Conservation (phyloP, 2,329 filamentous ascomycete genomes). For the Aspergillus quadricinctus region DNA sequence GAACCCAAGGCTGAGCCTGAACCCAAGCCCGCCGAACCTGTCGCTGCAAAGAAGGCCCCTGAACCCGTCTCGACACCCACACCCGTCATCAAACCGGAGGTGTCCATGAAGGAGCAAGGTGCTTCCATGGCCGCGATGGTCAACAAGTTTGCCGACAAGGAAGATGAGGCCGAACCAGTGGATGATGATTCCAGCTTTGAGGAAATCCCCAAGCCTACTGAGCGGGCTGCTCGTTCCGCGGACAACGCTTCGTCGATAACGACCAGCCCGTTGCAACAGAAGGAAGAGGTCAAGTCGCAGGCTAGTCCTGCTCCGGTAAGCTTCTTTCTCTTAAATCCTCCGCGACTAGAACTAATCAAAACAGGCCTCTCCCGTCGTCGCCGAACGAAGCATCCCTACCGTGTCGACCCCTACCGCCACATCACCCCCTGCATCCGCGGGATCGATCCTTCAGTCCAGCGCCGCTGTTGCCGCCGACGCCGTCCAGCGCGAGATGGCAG, state of each 20-base stretch:
- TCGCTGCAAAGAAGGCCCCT: conserved; percentile 20
- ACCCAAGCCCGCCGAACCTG: conserved; percentile 41
- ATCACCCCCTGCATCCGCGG: conserved; percentile 27
- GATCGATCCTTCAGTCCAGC: conserved; percentile 20
- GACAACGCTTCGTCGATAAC: conserved; percentile 24
- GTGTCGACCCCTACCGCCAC: conserved; percentile 35
- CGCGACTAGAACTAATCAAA: conserved; percentile 2
- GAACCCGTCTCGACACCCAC: conserved; percentile 31
- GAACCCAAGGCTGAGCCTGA: conserved; percentile 49
- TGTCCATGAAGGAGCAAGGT: conserved; percentile 78
- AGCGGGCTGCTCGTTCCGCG: conserved; percentile 48
- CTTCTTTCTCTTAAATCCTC: background rate
- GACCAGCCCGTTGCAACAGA: conserved; percentile 26
- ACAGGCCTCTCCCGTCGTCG: conserved; percentile 11
- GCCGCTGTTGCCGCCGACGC: conserved; percentile 42
- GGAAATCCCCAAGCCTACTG: conserved; percentile 71
- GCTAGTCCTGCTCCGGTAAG: conserved; percentile 22
- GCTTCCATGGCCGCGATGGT: conserved; percentile 80
- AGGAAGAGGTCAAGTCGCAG: conserved; percentile 23
- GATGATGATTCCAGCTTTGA: conserved; percentile 79
- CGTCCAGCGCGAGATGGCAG: conserved; percentile 63
- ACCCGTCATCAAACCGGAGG: conserved; percentile 50
- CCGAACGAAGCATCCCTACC: conserved; percentile 21
- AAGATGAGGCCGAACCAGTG: conserved; percentile 53
- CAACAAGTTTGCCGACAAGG: conserved; percentile 76